Conservation (phyloP, 352 stramenopile genomes). For the Pythium aphanidermatum region DNA sequence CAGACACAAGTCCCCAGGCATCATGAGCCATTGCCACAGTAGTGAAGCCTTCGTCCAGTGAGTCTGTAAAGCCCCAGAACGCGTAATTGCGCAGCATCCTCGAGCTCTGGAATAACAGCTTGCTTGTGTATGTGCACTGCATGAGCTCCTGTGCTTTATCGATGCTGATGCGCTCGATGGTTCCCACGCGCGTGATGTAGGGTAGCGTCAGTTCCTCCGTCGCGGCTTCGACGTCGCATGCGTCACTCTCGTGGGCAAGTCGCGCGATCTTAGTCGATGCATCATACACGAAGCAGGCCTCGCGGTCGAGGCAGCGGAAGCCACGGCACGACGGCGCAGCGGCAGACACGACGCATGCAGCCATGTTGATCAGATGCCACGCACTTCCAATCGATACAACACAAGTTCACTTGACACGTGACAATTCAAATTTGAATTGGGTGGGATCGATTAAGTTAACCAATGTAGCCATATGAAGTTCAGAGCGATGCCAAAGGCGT, state of each 20-base stretch:
- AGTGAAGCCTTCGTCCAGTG: conserved; percentile 39
- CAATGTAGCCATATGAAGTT: conserved; percentile 5
- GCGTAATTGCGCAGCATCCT: conserved; percentile 65
- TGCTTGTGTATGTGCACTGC: conserved; percentile 66
- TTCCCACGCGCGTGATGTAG: conserved; percentile 28
- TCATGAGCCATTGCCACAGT: conserved; percentile 26
- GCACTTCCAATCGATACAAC: conserved; percentile 15
- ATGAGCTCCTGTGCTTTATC: conserved; percentile 55
- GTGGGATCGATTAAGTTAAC: conserved; percentile 3
- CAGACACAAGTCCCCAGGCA: conserved; percentile 24
- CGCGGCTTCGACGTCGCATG: conserved; percentile 25
- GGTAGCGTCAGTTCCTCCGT: conserved; percentile 31
- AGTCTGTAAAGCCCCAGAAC: conserved; percentile 70
- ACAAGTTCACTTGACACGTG: conserved; percentile 3
- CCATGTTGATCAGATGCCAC: conserved; percentile 4
- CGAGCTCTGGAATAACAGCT: conserved; percentile 64
- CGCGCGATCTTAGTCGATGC: conserved; percentile 26
- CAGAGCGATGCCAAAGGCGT: conserved; percentile 25
- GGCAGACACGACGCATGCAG: not conserved
- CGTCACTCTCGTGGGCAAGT: conserved; percentile 30
- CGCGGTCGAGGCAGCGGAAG: conserved; percentile 53
- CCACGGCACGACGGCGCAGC: conserved; percentile 23
- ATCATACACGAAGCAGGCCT: conserved; percentile 56
- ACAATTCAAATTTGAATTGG: conserved; percentile 20
- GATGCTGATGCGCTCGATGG: conserved; percentile 32